Conservation (phyloP, 768 basidiomycete genomes). For the Leccinum broughii region DNA sequence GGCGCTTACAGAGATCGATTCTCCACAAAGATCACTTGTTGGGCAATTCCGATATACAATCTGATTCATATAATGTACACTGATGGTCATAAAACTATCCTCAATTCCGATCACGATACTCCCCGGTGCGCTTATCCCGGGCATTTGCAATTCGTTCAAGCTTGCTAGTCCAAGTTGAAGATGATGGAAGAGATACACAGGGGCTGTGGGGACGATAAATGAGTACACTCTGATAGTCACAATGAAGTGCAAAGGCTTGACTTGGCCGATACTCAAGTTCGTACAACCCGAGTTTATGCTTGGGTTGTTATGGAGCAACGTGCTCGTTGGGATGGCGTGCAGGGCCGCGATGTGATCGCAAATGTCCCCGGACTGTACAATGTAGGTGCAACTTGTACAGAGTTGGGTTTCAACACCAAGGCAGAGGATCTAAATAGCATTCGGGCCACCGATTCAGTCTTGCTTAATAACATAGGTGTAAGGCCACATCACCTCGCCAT, state of each 20-base stretch:
- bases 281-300: slow-evolving; percentile 52
- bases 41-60: not conserved
- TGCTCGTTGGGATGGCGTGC: slow-evolving; percentile 42
- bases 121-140: not conserved
- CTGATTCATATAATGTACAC: not conserved
- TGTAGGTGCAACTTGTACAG: slow-evolving; percentile 43
- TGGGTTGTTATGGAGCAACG: slow-evolving; percentile 64
- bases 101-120: not conserved
- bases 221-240: not conserved
- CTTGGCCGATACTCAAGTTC: slow-evolving; percentile 61
- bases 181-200: slow-evolving; percentile 24
- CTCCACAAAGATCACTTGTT: not conserved
- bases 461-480: not conserved
- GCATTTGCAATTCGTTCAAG: not conserved
- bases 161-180: slow-evolving; percentile 15
- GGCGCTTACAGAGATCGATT: not conserved
- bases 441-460: not conserved
- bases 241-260: slow-evolving; percentile 26
- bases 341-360: slow-evolving; percentile 45
- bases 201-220: slow-evolving; percentile 21
- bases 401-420: slow-evolving; percentile 48
- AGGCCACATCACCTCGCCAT: slow-evolving; percentile 42
- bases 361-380: slow-evolving; percentile 48
- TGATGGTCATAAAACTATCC: not conserved
- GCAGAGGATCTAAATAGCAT: slow-evolving; percentile 43